Evolutionary conservation across 257 asterid species (phyloP).

Genomic region (Avicennia marina): DNA sequence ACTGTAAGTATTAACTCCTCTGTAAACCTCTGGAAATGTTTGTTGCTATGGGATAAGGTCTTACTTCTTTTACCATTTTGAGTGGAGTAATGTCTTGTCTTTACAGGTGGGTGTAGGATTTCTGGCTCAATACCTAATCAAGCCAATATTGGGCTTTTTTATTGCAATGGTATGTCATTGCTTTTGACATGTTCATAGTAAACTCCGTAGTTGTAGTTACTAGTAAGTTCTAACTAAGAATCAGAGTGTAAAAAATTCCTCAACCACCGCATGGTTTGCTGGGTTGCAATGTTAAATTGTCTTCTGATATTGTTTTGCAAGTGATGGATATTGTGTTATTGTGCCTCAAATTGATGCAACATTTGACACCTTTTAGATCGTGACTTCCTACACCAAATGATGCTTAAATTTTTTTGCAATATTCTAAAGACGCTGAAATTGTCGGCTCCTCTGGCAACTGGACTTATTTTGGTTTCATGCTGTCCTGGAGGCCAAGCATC

Average conservation of each 20-base stretch:
- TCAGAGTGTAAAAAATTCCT: no score
- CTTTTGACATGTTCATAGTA: neutral
- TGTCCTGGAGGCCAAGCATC: constrained; percentile 99
- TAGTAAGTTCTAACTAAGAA: no score
- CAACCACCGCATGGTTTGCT: no score
- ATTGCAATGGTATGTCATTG: constrained; percentile 67
- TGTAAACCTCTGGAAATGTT: no score
- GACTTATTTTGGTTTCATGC: constrained; percentile 95
- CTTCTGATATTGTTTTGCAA: neutral
- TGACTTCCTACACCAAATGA: constrained; percentile 17
- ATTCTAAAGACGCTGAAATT: constrained; percentile 72
- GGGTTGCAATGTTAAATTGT: constrained; percentile 2
- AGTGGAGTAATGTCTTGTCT: constrained; percentile 9
- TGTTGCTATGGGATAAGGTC: constrained; percentile 6
- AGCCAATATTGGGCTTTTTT: constrained; percentile 81
- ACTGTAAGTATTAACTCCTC: constrained; percentile 91
- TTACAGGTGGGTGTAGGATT: constrained; percentile 93
- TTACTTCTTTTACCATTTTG: constrained; percentile 17
- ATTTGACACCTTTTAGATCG: constrained; percentile 3
- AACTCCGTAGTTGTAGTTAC: no score
- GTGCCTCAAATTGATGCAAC: no score
- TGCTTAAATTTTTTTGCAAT: no score
- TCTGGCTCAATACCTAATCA: constrained; percentile 82
- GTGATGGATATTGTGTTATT: neutral
- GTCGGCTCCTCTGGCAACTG: constrained; percentile 98